Percentiles rank a stretch among this genome's conserved stretches.
These are phyloP conservation scores for Yarrowia sp. DNA, from an alignment of 805 yeast genomes.

Conservation along the genomic window DNA sequence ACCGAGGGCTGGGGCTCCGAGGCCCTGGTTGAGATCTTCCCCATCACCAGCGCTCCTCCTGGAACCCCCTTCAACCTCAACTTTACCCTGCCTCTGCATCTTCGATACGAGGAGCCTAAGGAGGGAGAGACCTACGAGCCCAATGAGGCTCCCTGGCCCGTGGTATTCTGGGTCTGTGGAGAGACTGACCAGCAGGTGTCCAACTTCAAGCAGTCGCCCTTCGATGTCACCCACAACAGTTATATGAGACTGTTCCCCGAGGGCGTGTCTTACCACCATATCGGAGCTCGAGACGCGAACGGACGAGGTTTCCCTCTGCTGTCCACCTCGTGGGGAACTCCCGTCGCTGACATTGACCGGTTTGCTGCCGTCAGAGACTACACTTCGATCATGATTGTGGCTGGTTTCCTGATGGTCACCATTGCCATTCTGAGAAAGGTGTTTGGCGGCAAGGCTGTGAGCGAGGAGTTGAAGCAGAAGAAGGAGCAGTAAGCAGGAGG, in stretches of 20 bases:
- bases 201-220: slow-evolving; percentile 40
- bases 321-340: slow-evolving; percentile 45
- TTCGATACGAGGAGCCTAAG: slow-evolving; percentile 58
- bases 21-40: slow-evolving; percentile 52
- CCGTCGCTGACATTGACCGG: slow-evolving; percentile 52
- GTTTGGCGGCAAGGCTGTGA: background rate
- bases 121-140: slow-evolving; percentile 42
- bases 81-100: slow-evolving; percentile 57
- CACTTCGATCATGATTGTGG: slow-evolving; percentile 51
- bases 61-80: slow-evolving; percentile 41
- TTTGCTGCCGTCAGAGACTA: slow-evolving; percentile 49
- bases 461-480: slow-evolving; percentile 20
- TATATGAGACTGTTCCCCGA: slow-evolving; percentile 31
- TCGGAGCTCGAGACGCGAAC: slow-evolving; percentile 4
- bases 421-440: slow-evolving; percentile 15
- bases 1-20: slow-evolving; percentile 57
- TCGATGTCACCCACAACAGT: slow-evolving; percentile 10
- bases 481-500: slow-evolving; percentile 19
- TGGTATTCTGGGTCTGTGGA: slow-evolving; percentile 61
- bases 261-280: slow-evolving; percentile 24
- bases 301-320: slow-evolving; percentile 2
- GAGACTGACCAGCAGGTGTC: slow-evolving; percentile 46
- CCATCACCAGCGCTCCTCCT: slow-evolving; percentile 41
- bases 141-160: slow-evolving; percentile 51
- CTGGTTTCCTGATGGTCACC: slow-evolving; percentile 47